Conservation (phyloP, 1,284 basidiomycete species). For the Stereum hirsutum region DNA sequence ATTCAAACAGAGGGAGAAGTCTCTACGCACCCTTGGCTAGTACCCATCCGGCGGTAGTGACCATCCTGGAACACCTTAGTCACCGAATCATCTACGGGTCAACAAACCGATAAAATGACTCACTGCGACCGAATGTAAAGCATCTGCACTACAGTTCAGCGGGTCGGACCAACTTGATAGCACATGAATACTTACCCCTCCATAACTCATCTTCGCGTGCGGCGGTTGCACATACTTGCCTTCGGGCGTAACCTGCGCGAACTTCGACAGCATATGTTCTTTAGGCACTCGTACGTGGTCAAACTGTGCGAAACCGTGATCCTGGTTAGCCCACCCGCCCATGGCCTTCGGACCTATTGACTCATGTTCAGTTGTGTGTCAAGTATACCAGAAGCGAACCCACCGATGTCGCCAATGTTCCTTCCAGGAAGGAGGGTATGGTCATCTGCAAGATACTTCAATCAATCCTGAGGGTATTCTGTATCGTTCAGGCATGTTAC, state of each 20-base stretch:
- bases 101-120: neutral
- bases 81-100: neutral
- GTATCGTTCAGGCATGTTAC: neutral
- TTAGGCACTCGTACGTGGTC: slow-evolving; percentile 66
- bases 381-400: neutral
- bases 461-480: neutral
- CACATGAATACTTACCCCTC: slow-evolving; percentile 43
- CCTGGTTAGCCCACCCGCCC: slow-evolving; percentile 42
- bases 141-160: slow-evolving; percentile 38
- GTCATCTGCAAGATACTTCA: slow-evolving; percentile 29
- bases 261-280: slow-evolving; percentile 69
- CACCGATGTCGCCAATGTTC: slow-evolving; percentile 69
- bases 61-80: slow-evolving; percentile 38
- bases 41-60: slow-evolving; percentile 46
- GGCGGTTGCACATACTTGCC: slow-evolving; percentile 64
- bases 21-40: slow-evolving; percentile 45
- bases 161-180: neutral
- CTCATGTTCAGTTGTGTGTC: neutral
- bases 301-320: slow-evolving; percentile 71
- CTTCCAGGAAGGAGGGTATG: slow-evolving; percentile 59
- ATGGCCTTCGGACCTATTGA: slow-evolving; percentile 53
- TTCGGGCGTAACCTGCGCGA: slow-evolving; percentile 60
- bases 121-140: slow-evolving; percentile 58
- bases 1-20: neutral
- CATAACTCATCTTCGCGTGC: slow-evolving; percentile 70